A percentile compares a stretch with the other conserved stretches of the same genome.
Conservation (phyloP, 495 filamentous ascomycete species). For the Corynascus novoguineensis region DNA sequence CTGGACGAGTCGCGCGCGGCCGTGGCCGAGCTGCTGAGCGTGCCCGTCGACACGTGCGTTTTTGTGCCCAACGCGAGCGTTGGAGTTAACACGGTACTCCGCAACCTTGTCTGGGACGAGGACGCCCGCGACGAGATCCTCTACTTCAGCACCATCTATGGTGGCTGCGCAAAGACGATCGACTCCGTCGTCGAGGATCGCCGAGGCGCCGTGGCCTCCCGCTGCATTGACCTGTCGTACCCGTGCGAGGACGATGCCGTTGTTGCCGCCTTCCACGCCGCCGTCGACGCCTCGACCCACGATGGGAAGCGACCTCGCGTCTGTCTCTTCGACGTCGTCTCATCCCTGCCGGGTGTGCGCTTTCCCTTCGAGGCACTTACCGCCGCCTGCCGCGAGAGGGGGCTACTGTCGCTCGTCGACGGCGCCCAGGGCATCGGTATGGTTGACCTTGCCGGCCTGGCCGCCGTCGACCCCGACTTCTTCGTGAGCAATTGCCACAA, state of each 20-base stretch:
- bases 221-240: slow-evolving; percentile 43
- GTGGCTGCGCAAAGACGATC: slow-evolving; percentile 64
- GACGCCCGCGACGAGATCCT: slow-evolving; percentile 57
- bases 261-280: slow-evolving; percentile 45
- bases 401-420: slow-evolving; percentile 63
- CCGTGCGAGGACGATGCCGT: slow-evolving; percentile 58
- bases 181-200: slow-evolving; percentile 60
- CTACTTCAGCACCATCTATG: slow-evolving; percentile 71
- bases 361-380: slow-evolving; percentile 71
- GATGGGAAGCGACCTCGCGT: slow-evolving; percentile 48
- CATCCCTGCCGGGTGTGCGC: slow-evolving; percentile 66
- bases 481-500: slow-evolving; percentile 83
- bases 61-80: slow-evolving; percentile 79
- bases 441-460: slow-evolving; percentile 57
- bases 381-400: slow-evolving; percentile 55
- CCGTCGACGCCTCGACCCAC: slow-evolving; percentile 36
- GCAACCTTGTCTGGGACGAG: slow-evolving; percentile 54
- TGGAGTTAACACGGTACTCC: slow-evolving; percentile 73
- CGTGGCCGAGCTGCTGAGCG: slow-evolving; percentile 59
- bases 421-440: slow-evolving; percentile 80
- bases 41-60: slow-evolving; percentile 58
- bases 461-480: slow-evolving; percentile 67
- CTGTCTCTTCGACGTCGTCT: slow-evolving; percentile 75
- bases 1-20: slow-evolving; percentile 60
- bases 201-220: slow-evolving; percentile 24